phyloP scores from a whole-genome alignment of 306 rosid genomes.

The Corylus americana region DNA sequence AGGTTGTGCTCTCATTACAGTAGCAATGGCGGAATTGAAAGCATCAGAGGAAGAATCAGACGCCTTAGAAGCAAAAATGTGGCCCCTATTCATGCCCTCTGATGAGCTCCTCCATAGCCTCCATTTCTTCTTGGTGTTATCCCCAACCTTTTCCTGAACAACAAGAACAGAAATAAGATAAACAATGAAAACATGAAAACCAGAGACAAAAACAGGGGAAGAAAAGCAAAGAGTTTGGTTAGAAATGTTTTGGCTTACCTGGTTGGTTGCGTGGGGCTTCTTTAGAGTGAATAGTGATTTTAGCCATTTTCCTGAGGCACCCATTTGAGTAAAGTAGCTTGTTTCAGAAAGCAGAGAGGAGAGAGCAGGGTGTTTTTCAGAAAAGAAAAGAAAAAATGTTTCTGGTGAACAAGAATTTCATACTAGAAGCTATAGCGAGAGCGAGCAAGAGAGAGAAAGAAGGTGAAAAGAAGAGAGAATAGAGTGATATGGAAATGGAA shows the following conservation, averaged over 20 bases:
- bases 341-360: conserved; percentile 5
- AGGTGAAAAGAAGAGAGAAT: too few species aligned
- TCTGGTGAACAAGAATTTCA: background rate
- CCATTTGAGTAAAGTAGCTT: conserved; percentile 49
- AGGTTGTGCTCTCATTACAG: conserved; percentile 69
- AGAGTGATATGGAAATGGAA: too few species aligned
- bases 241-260: conserved; percentile 35
- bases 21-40: conserved; percentile 68
- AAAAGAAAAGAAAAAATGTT: background rate
- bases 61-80: conserved; percentile 24
- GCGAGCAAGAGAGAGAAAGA: background rate
- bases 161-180: background rate
- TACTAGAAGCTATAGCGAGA: conserved; percentile 5
- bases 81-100: conserved; percentile 51
- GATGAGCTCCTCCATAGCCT: conserved; percentile 74
- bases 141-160: conserved; percentile 50
- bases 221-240: too few species aligned
- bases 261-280: conserved; percentile 47
- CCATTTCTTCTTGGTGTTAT: conserved; percentile 79
- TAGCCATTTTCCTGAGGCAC: conserved; percentile 79
- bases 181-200: conserved; percentile 3
- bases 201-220: background rate
- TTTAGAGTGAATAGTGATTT: conserved; percentile 63
- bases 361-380: background rate
- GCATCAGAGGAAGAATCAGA: conserved; percentile 43